phyloP scores from a whole-genome alignment of 2,329 filamentous ascomycete genomes.

The Raffaelea albimanens region DNA sequence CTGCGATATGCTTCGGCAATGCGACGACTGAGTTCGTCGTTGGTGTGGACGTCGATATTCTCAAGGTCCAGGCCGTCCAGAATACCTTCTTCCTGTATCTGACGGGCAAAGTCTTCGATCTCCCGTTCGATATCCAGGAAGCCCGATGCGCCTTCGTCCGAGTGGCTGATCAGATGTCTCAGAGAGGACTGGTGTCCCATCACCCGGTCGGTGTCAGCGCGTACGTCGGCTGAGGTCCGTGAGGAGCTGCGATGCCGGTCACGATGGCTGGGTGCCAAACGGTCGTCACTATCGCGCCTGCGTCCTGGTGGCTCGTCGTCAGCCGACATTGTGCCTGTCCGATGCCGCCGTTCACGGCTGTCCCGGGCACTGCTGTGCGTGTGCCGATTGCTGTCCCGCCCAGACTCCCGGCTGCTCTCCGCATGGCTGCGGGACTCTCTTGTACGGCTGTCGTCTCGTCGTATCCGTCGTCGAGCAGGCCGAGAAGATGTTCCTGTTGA shows the following conservation, averaged over 20 bases:
- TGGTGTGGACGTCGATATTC: slow-evolving; percentile 72
- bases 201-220: slow-evolving; percentile 33
- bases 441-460: not conserved
- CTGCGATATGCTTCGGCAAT: slow-evolving; percentile 84
- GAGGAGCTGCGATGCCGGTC: slow-evolving; percentile 35
- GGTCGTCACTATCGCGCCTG: slow-evolving; percentile 10
- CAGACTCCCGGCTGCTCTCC: not conserved
- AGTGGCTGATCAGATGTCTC: slow-evolving; percentile 71
- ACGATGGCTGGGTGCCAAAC: slow-evolving; percentile 12
- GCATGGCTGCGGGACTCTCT: not conserved
- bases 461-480: not conserved
- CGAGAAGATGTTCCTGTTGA: not conserved
- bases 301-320: not conserved
- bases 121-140: slow-evolving; percentile 75
- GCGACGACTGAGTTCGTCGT: slow-evolving; percentile 82
- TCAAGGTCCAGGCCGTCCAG: slow-evolving; percentile 83
- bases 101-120: slow-evolving; percentile 80
- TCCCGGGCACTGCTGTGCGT: slow-evolving; percentile 5
- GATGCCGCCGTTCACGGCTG: not conserved
- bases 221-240: slow-evolving; percentile 26
- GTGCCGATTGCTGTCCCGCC: slow-evolving; percentile 1
- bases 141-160: slow-evolving; percentile 44
- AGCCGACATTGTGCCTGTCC: not conserved
- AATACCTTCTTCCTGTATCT: slow-evolving; percentile 56
- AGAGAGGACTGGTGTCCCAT: slow-evolving; percentile 87